These are phyloP conservation scores for Penicillium expansum DNA, from an alignment of 2,329 filamentous ascomycete species.

Conservation along the genomic window DNA sequence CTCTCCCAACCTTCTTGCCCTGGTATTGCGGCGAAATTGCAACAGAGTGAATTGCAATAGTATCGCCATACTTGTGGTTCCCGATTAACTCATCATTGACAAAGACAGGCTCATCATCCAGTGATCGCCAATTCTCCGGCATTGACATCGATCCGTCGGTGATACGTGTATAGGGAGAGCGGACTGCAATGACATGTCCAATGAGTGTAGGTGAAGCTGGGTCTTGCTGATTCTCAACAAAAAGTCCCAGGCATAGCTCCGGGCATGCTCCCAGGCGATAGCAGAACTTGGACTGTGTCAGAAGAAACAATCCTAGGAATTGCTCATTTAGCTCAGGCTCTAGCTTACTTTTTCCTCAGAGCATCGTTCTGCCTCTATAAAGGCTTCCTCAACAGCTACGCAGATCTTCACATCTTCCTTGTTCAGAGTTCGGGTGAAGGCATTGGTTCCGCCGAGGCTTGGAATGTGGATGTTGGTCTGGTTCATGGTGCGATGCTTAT, in stretches of 20 bases:
- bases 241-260: constrained; percentile 14
- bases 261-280: constrained; percentile 15
- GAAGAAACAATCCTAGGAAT: not conserved
- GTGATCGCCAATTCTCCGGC: constrained; percentile 15
- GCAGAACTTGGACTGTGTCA: constrained; percentile 10
- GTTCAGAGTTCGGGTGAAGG: constrained; percentile 11
- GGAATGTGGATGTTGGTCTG: constrained; percentile 8
- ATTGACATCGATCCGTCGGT: constrained; percentile 19
- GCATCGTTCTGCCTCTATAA: constrained; percentile 15
- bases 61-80: constrained; percentile 15
- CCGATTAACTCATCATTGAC: constrained; percentile 11
- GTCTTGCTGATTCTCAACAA: constrained; percentile 6
- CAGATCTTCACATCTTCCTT: constrained; percentile 15
- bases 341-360: constrained; percentile 18
- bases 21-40: constrained; percentile 16
- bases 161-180: constrained; percentile 2
- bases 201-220: constrained; percentile 5
- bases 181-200: constrained; percentile 16
- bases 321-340: not conserved
- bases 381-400: constrained; percentile 13
- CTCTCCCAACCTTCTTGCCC: constrained; percentile 14
- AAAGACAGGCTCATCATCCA: constrained; percentile 1
- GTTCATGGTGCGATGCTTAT: not conserved
- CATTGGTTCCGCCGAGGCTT: constrained; percentile 1
- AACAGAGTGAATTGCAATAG: constrained; percentile 18